Conservation (phyloP, 352 stramenopile species). For the Phytophthora tentaculata region DNA sequence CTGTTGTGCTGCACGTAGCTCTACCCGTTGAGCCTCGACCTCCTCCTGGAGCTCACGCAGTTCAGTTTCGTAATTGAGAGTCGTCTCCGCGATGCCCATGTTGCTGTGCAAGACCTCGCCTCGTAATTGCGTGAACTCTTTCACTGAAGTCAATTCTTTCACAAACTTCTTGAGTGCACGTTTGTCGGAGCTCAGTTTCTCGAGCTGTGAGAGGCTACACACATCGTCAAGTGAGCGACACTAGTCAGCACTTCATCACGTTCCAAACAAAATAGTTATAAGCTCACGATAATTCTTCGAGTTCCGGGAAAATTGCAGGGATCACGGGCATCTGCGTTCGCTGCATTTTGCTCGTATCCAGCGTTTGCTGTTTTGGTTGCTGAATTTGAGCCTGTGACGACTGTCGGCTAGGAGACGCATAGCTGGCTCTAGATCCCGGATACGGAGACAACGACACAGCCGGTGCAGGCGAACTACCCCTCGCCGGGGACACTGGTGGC, state of each 20-base stretch:
- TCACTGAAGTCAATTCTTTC: slow-evolving; percentile 60
- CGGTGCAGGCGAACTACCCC: slow-evolving; percentile 23
- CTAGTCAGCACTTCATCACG: slow-evolving; percentile 2
- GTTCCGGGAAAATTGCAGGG: slow-evolving; percentile 70
- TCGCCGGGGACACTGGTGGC: slow-evolving; percentile 29
- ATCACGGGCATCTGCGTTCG: slow-evolving; percentile 81
- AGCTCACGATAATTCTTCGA: slow-evolving; percentile 82
- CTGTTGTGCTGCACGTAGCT: slow-evolving; percentile 62
- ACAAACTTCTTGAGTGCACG: slow-evolving; percentile 70
- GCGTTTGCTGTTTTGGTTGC: slow-evolving; percentile 39
- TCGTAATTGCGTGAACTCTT: slow-evolving; percentile 75
- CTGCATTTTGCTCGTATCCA: slow-evolving; percentile 49
- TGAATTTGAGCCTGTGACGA: slow-evolving; percentile 42
- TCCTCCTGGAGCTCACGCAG: slow-evolving; percentile 59
- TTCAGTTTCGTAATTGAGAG: slow-evolving; percentile 60
- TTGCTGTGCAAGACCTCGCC: slow-evolving; percentile 84
- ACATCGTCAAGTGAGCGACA: background rate
- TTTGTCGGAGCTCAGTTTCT: slow-evolving; percentile 66
- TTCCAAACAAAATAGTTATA: slow-evolving; percentile 3
- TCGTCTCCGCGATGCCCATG: slow-evolving; percentile 75
- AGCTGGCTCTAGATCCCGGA: slow-evolving; percentile 34
- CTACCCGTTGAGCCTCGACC: slow-evolving; percentile 51
- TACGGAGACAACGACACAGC: slow-evolving; percentile 29
- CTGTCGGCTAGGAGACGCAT: slow-evolving; percentile 34
- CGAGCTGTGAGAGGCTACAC: slow-evolving; percentile 57